phyloP scores from a whole-genome alignment of 1,139 yeast genomes.

The Candida glucosophila region DNA sequence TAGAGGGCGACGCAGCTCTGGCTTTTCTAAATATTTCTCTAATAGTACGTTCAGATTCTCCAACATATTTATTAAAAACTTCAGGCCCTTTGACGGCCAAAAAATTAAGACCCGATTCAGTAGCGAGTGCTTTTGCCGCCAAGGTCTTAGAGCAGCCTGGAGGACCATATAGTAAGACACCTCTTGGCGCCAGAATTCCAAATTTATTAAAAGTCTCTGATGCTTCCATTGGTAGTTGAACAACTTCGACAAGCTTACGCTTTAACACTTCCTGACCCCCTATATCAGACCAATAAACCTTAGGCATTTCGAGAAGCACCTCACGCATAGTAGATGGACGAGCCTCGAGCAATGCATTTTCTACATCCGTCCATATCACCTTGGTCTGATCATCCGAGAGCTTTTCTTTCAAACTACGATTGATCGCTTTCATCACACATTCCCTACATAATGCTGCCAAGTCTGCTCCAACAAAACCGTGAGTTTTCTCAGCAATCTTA shows the following conservation, averaged over 20 bases:
- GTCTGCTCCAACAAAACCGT: conserved; percentile 71
- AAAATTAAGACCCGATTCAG: conserved; percentile 89
- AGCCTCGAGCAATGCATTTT: conserved; percentile 62
- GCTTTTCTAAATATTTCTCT: conserved; percentile 89
- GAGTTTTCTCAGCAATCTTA: conserved; percentile 56
- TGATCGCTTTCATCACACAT: conserved; percentile 77
- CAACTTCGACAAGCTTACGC: conserved; percentile 74
- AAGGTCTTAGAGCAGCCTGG: conserved; percentile 95
- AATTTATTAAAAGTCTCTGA: conserved; percentile 64
- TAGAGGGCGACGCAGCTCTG: conserved; percentile 86
- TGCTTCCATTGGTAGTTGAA: conserved; percentile 84
- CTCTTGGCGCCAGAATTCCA: conserved; percentile 88
- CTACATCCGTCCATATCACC: conserved; percentile 44
- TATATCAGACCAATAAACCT: conserved; percentile 87
- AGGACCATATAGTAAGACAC: conserved; percentile 85
- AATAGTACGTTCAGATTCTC: conserved; percentile 85
- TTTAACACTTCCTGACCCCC: conserved; percentile 91
- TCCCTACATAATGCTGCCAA: conserved; percentile 81
- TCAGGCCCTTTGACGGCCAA: conserved; percentile 95
- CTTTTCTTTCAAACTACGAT: conserved; percentile 35
- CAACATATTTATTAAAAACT: conserved; percentile 86
- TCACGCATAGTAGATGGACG: conserved; percentile 98
- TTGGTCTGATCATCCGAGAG: conserved; percentile 18
- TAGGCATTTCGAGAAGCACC: conserved; percentile 87
- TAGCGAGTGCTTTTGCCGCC: conserved; percentile 90